Base-by-base conservation (phyloP, 352 stramenopile genomes). In the Phytopythium mirpurense region DNA sequence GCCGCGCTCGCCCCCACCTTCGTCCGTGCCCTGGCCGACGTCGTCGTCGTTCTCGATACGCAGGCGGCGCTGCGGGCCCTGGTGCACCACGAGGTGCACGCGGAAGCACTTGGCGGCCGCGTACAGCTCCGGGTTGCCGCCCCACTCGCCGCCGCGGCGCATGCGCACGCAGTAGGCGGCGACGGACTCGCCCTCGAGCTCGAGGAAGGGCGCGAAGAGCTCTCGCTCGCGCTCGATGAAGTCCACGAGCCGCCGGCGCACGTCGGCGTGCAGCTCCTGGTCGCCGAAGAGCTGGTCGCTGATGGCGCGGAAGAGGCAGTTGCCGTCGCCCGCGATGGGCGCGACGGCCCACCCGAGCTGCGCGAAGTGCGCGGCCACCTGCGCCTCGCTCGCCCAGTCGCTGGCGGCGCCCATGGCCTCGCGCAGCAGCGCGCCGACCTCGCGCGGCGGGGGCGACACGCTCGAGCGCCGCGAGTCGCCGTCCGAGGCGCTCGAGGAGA, bases 91-190 rank as follows among this genome's bases (percentile, higher is more conserved):
- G 32, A 88, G 74, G 58, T 83, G 63, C 14, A 77, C 64, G 49
- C 82, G 75, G 50, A 85, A 86, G 31, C 79, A 64, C 43, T 58
- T 71, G 26, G 78, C 72, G 1, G 72, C 73, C 9, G 72, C 74
- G 57, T 73, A 88, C 31, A 88, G 55, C 59, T 88, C 78, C 15
- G 68, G 59, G 54, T 86, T 79, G 46, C 78, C 78, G 14, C 78
- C 77, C 78, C 72, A 86, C 44, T 77, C 62, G 19, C 72, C 78
- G 38, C 80, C 64, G 9, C 69, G 44, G 9, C 54, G 54, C 72
- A 88, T 76, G 32, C 75, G 72, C 38, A 5, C 51, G 57, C 68
- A 83, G 45, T 86, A 88, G 19, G 60, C 54, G 29, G 18, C 41
- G 29, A 74, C 51, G 1, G 47, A 55, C 51, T 75, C 67, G 8